Base-by-base conservation (phyloP, 495 filamentous ascomycete species). In the Penicillium psychrofluorescens region DNA sequence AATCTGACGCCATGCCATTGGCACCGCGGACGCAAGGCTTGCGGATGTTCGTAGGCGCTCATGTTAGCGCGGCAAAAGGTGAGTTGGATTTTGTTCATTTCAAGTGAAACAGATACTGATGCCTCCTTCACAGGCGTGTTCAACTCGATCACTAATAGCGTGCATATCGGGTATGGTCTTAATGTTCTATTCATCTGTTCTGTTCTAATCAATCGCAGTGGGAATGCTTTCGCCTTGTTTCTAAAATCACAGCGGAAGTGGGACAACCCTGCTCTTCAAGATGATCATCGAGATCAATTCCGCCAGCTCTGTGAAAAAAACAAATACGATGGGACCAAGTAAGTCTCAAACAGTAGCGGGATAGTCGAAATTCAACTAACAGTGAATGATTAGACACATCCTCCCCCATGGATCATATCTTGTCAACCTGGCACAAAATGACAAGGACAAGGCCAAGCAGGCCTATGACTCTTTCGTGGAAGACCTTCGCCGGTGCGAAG, bases 191-290 rank as follows among this genome's bases (percentile, higher is more conserved):
- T 6, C 22, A 22, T 22, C 22, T 22, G 22, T 22, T 22, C 22
- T 6, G 22, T 6, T 3, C 52, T 61, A 47, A 58, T 28, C 34
- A 41, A 41, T 36, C 31, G 12, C 35, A 81, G 90, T 43, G 89
- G 83, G 15, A 98, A 98, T 56, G 79, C 90, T 14, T 92, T 96
- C 49, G 92, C 92, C 11, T 66, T 97, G 14, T 98, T 98, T 64
- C 75, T 97, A 44, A 97, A 97, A 59, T 92, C 86, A 0, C 94
- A 97, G 59, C 80, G 88, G 34, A 96, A 94, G 68, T 98, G 92
- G 92, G 69, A 74, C n/a, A 90, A 84, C 52, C 90, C 91, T 1
- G 76, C 84, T 9, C 68, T 97, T 2, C 72, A 82, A 29, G 63
- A 79, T 43, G 81, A 88, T 12, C 76, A 83, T 31, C 62, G 70